These are phyloP conservation scores for Paraurostyla sp. DNA, from an alignment of 73 alveolate genomes.

Conservation along the genomic window DNA sequence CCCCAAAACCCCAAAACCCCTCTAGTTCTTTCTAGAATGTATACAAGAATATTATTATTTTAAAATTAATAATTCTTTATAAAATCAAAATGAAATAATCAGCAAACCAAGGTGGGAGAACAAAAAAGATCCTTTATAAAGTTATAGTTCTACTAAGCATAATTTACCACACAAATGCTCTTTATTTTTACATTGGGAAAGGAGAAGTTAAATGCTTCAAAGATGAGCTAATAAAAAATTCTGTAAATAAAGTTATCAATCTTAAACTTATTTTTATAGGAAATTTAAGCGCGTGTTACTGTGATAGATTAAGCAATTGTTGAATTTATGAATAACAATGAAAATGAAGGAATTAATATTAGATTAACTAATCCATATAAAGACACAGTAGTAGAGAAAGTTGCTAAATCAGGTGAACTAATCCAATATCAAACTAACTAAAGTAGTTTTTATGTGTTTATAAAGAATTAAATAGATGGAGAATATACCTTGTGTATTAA, in stretches of 20 bases:
- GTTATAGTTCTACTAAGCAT: too few species aligned
- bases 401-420: conserved; percentile 1
- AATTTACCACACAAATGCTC: background rate
- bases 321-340: background rate
- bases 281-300: conserved; percentile 14
- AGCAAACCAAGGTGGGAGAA: background rate
- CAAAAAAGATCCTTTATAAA: background rate
- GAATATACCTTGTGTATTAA: background rate
- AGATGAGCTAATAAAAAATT: conserved; percentile 33
- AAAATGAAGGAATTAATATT: background rate
- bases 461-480: too few species aligned
- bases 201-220: conserved; percentile 19
- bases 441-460: background rate
- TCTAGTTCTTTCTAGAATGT: too few species aligned
- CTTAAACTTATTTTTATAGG: background rate
- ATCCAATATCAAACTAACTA: background rate
- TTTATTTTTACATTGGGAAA: conserved; percentile 27
- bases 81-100: too few species aligned
- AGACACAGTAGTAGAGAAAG: background rate
- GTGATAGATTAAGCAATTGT: background rate
- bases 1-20: too few species aligned
- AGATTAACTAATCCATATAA: background rate
- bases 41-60: too few species aligned
- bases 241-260: background rate
- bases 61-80: too few species aligned